Conservation (phyloP, 768 basidiomycete genomes). For the Trametes punicea region DNA sequence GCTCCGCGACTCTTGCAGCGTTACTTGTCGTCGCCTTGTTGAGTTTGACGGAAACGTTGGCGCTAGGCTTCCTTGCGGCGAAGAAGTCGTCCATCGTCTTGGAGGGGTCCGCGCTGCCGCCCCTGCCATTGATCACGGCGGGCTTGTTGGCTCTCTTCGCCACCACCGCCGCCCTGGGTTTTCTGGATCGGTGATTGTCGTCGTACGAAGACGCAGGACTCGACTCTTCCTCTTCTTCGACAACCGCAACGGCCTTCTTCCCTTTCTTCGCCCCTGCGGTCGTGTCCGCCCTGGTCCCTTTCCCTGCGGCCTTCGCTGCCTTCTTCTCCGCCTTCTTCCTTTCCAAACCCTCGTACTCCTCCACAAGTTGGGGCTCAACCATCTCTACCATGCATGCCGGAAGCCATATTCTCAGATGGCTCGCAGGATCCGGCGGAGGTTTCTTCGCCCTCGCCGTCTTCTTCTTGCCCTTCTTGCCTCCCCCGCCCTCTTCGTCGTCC, state of each 20-base stretch:
- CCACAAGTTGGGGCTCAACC: constrained; percentile 63
- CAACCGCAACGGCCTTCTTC: neutral
- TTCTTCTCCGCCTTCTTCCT: constrained; percentile 51
- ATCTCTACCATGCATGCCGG: constrained; percentile 73
- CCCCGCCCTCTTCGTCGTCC: constrained; percentile 50
- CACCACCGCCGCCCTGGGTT: neutral
- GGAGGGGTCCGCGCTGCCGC: neutral
- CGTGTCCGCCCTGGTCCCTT: constrained; percentile 3
- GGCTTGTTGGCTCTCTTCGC: neutral
- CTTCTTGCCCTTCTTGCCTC: constrained; percentile 33
- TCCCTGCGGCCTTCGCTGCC: constrained; percentile 35
- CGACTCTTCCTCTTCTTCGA: constrained; percentile 9
- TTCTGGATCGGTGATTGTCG: neutral
- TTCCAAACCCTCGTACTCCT: constrained; percentile 52
- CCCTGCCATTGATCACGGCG: too few species aligned
- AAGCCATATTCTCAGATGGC: constrained; percentile 71
- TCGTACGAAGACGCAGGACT: neutral
- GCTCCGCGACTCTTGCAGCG: constrained; percentile 8
- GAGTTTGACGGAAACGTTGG: neutral
- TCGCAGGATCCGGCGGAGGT: constrained; percentile 49
- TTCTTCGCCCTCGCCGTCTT: constrained; percentile 39
- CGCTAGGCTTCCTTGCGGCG: constrained; percentile 1
- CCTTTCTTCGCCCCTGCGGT: constrained; percentile 20
- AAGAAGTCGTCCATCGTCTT: constrained; percentile 6
- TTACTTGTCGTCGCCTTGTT: neutral